Base-by-base conservation (phyloP, 306 rosid genomes). In the Phaseolus lunatus region DNA sequence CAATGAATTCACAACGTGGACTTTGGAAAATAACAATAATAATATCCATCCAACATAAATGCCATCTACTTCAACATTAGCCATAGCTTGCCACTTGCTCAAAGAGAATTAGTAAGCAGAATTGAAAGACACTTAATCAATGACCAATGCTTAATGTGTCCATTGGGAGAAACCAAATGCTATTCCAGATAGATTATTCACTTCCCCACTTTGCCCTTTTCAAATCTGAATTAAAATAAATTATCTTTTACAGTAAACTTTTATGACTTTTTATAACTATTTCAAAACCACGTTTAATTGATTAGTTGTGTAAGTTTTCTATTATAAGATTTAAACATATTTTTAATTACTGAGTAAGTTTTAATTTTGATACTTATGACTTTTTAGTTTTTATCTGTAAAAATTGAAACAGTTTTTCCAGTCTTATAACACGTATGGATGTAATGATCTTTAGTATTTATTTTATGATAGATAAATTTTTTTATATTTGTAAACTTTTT, bases 121-220 rank as follows among this genome's bases (percentile, higher is more conserved):
- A 59, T 61, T 27, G 59, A 29, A 59, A 73, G 47, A 47, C 29
- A 1, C 22, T 43, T 3, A 5, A 29, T 29, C 4, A 41, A 41
- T 22, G 57, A 37, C 37, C 9, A 70, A 29, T 22, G 43, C 20
- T 23, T 63, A 31, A 24, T 26, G 11, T 45, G 53, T 67, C 66
- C 10, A 12, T 67, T 43, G 18, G 5, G 41, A 2, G 20, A 35
- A 9, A 37, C 47, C 65, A 54, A 52, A 53, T 77, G 14, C 81
- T 67, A 67, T 76, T 64, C 58, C 43, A 4, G 23, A 67, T 54
- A 3, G 23, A 67, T 67, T 67, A 20, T 76, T 52, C 67, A 77
- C 67, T 66, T 24, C 26, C 18, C 75, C n/a, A 69, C 1, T 68
- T 45, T 45, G 13, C 14, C 73, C 39, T 67, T 35, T 44, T 67